Base-by-base conservation (phyloP, 2,329 filamentous ascomycete genomes). In the Fusarium gaditjirri region DNA sequence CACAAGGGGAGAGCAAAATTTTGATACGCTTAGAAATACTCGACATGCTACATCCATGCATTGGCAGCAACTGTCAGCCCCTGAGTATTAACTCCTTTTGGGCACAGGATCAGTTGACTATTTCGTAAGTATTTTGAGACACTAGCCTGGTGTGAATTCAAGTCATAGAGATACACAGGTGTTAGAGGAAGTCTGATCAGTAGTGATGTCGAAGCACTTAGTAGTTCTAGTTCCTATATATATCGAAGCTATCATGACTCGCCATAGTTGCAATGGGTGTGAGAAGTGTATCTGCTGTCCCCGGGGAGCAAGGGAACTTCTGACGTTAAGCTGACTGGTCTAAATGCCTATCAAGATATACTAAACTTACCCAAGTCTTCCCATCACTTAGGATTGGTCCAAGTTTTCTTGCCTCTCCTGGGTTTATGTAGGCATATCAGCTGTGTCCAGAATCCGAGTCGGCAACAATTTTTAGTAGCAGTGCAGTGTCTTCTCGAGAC, bases 21-120 rank as follows among this genome's bases (percentile, higher is more conserved):
- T 68, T 69, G 49, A 52, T 38, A 38, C n/a, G 41, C 33, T 64
- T 46, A 53, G 64, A 25, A 53, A 54, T 41, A 10, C 19, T 57
- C 13, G 25, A 44, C 64, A 66, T 57, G 44, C 64, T 43, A 61
- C 25, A 50, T 41, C 55, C 42, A 52, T 52, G 50, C 33, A 39
- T 43, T 27, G 17, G 29, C n/a, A 29, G 54, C n/a, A 39, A 33
- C 41, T 54, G 21, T 36, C 35, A 33, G 25, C 38, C 29, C 58
- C 31, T 33, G 33, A 19, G 42, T 38, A 21, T 65, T 21, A 11
- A 21, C 33, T 44, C 42, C 31, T 21, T 46, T 33, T 10, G 27
- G 31, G 11, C 29, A 33, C 56, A 46, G 53, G 23, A 66, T 25
- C 13, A 31, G 21, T 36, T 36, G 44, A 50, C 19, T 27, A 29